Evolutionary conservation across 1,284 basidiomycete species (phyloP), one percentile per base, ranked within the genome.

Genomic region (Leccinum subrobustum): DNA sequence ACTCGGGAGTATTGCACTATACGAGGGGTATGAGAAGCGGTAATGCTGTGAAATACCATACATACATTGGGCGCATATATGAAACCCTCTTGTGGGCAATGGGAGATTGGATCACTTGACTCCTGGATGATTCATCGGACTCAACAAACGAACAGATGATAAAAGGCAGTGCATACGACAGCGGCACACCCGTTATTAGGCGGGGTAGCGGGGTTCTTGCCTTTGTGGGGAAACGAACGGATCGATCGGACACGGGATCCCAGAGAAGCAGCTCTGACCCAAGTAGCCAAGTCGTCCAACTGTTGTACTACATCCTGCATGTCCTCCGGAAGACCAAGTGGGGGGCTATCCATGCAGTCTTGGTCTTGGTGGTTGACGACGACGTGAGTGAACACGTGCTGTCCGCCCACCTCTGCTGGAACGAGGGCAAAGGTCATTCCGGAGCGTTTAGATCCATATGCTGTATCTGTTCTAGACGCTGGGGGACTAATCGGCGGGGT

Each of bases 21-120:
- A 35, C 5, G 35, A 55, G 1, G 16, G 16, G 39, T 23, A 57
- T 48, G 53, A 65, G 51, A 52, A 4, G 9, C 9, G 5, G 3
- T 3, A 37, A 39, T 14, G 14, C n/a, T 4, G 11, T 29, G 27
- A 54, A 23, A 52, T 20, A 35, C 2, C 37, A 33, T 2, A 63
- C 69, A 50, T 63, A 73, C 74, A 39, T 58, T 50, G 20, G 72
- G 65, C 5, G 62, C 47, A 47, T 73, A 75, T 60, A 75, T 74
- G 47, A 74, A 76, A 4, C 59, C 44, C 8, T 47, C 42, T 47
- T 47, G 42, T 0, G 39, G 39, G 39, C 39, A 42, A 42, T 18
- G 39, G n/a, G 42, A 18, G 42, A 18, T 61, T 18, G 29, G 31
- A 44, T 56, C 16, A 20, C 39, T 54, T 23, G 54, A 44, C 55